Percentiles rank a stretch among this genome's conserved stretches.
These are phyloP conservation scores for Inonotus obliquus DNA, from an alignment of 1,284 basidiomycete species.

Conservation along the genomic window DNA sequence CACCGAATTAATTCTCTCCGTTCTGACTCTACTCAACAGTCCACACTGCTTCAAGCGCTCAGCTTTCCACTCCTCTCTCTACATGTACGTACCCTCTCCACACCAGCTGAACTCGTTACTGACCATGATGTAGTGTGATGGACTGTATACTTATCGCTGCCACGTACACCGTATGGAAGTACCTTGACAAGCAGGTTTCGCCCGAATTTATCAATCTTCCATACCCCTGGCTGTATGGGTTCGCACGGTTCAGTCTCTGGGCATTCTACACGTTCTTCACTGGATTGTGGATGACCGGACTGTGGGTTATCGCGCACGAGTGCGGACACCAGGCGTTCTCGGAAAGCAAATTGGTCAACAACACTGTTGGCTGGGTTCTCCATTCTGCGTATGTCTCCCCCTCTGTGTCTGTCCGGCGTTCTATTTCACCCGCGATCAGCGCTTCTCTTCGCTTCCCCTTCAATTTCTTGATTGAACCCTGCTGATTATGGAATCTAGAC, in stretches of 20 bases:
- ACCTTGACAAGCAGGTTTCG: constrained; percentile 62
- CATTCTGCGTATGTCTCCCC: constrained; percentile 74
- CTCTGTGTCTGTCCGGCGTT: background rate
- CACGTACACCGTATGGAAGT: constrained; percentile 68
- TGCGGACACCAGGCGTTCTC: constrained; percentile 97
- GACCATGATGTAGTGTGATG: constrained; percentile 48
- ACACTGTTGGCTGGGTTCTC: constrained; percentile 89
- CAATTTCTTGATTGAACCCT: constrained; percentile 24
- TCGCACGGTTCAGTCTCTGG: constrained; percentile 73
- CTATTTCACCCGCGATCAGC: background rate
- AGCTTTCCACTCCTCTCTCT: constrained; percentile 76
- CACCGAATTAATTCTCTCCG: background rate
- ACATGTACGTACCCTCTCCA: constrained; percentile 53
- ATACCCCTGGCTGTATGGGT: constrained; percentile 57
- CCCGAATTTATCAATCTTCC: constrained; percentile 56
- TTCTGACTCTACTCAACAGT: constrained; percentile 36
- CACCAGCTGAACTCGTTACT: constrained; percentile 18
- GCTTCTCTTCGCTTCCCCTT: background rate
- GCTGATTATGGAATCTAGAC: constrained; percentile 38
- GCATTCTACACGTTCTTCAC: constrained; percentile 75
- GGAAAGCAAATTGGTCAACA: constrained; percentile 92
- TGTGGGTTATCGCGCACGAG: constrained; percentile 92
- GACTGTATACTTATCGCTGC: constrained; percentile 70
- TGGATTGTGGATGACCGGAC: constrained; percentile 89
- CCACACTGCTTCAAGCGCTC: constrained; percentile 93